Percentiles rank a stretch among this genome's conserved stretches.
Conservation (phyloP, 768 basidiomycete genomes). For the Naematelia aurantialba region DNA sequence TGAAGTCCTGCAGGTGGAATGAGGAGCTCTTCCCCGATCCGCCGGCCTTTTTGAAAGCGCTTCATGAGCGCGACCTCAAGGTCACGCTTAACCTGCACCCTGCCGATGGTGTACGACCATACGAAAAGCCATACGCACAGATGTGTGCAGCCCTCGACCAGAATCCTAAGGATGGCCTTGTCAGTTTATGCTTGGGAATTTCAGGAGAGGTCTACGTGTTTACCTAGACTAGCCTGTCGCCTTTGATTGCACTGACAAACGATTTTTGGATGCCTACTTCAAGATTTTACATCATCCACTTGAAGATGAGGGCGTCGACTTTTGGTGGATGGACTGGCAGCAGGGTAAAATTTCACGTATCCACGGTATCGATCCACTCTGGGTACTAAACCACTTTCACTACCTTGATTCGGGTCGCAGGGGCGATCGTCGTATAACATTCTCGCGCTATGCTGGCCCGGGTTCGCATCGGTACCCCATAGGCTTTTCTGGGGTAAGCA, state of each 20-base stretch:
- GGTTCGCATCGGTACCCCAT: conserved; percentile 31
- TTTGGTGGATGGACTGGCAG: conserved; percentile 40
- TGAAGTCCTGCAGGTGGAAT: conserved; percentile 24
- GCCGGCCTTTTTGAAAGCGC: conserved; percentile 25
- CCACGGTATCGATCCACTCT: conserved; percentile 27
- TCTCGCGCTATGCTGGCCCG: conserved; percentile 28
- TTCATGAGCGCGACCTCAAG: conserved; percentile 28
- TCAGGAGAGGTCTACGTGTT: conserved; percentile 1
- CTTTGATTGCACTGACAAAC: conserved; percentile 24
- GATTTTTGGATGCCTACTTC: conserved; percentile 28
- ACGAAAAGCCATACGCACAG: conserved; percentile 25
- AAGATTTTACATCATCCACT: conserved; percentile 22
- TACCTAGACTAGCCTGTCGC: conserved; percentile 19
- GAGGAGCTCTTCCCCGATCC: conserved; percentile 36
- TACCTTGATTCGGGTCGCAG: conserved; percentile 22
- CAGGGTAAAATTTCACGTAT: conserved; percentile 20
- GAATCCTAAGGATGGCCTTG: conserved; percentile 18
- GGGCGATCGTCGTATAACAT: conserved; percentile 21
- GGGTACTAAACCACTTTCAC: conserved; percentile 34
- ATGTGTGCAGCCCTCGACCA: conserved; percentile 30
- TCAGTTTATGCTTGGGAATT: not conserved
- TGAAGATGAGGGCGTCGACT: conserved; percentile 34
- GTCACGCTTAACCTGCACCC: conserved; percentile 32
- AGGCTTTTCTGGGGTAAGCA: conserved; percentile 29
- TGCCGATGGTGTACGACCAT: conserved; percentile 28